phyloP scores from a whole-genome alignment of 1,284 basidiomycete genomes.

The Irpex sp. region DNA sequence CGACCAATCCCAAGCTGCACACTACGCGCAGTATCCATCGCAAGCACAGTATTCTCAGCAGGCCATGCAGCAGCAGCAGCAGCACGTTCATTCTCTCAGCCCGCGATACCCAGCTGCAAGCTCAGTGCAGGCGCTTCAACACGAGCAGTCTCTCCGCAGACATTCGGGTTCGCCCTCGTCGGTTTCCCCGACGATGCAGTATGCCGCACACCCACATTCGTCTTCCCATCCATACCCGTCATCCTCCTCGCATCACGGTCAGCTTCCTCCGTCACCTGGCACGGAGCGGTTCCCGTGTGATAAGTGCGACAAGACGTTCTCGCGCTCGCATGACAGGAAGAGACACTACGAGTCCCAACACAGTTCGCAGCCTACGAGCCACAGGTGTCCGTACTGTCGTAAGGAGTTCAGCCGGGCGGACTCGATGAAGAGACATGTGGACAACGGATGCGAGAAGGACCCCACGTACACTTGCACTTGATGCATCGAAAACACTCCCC shows the following conservation, averaged over 20 bases:
- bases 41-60: not conserved
- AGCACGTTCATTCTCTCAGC: not conserved
- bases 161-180: not conserved
- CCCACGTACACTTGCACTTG: slow-evolving; percentile 25
- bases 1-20: not conserved
- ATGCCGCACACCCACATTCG: not conserved
- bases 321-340: slow-evolving; percentile 73
- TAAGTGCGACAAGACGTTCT: slow-evolving; percentile 71
- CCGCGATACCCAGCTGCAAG: not conserved
- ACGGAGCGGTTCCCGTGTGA: slow-evolving; percentile 61
- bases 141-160: not conserved
- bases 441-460: slow-evolving; percentile 50
- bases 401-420: slow-evolving; percentile 71
- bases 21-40: not conserved
- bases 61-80: not conserved
- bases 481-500: too few species aligned
- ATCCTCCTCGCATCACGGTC: not conserved
- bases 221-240: not conserved
- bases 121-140: not conserved
- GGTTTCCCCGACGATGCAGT: not conserved
- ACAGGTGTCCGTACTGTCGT: slow-evolving; percentile 64
- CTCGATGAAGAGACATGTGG: slow-evolving; percentile 56
- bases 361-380: slow-evolving; percentile 50
- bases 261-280: slow-evolving; percentile 20
- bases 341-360: slow-evolving; percentile 77